phyloP scores from a whole-genome alignment of 169 alveolate genomes.

The Plasmodium coatneyi region DNA sequence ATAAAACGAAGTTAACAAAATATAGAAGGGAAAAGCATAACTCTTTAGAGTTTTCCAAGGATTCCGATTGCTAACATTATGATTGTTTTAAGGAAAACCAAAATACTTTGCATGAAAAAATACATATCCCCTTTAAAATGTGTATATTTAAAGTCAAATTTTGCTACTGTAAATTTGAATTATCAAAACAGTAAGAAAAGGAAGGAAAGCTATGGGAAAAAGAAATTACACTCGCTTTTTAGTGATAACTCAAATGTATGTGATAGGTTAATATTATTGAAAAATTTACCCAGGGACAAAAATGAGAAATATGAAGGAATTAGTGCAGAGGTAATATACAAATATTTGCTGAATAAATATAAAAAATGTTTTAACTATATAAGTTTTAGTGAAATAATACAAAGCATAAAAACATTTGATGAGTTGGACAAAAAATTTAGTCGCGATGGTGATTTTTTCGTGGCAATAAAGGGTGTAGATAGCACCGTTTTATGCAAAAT shows the following conservation, averaged over 20 bases:
- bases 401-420: conserved; percentile 52
- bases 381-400: conserved; percentile 21
- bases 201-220: neutral
- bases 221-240: conserved; percentile 12
- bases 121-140: conserved; percentile 25
- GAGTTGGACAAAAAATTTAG: conserved; percentile 38
- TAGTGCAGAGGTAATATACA: conserved; percentile 17
- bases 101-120: conserved; percentile 12
- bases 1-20: neutral
- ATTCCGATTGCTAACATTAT: conserved; percentile 25
- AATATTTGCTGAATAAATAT: conserved; percentile 51
- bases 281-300: conserved; percentile 41
- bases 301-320: conserved; percentile 36
- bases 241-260: conserved; percentile 18
- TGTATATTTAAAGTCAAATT: conserved; percentile 35
- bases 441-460: conserved; percentile 26
- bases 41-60: conserved; percentile 8
- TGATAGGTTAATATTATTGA: conserved; percentile 42
- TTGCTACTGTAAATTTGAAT: conserved; percentile 48
- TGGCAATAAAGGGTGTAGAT: conserved; percentile 39
- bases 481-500: conserved; percentile 18
- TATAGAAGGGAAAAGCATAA: neutral
- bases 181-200: conserved; percentile 15
- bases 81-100: conserved; percentile 35
- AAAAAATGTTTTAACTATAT: conserved; percentile 56